phyloP scores from a whole-genome alignment of 495 filamentous ascomycete species.

The Haplographium delicatum region DNA sequence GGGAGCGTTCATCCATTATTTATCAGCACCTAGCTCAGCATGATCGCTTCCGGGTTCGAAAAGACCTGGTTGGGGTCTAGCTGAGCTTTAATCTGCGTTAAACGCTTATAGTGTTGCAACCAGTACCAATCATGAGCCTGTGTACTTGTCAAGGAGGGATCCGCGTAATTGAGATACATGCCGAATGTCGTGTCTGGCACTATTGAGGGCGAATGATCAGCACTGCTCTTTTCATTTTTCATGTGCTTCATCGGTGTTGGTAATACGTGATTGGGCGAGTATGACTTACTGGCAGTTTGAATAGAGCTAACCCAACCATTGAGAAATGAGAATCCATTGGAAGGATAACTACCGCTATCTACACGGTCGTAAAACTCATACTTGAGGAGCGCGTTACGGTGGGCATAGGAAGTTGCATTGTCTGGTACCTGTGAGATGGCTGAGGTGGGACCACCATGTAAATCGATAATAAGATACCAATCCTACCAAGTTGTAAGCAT shows the following conservation, averaged over 20 bases:
- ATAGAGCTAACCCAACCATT: slow-evolving; percentile 31
- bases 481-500: slow-evolving; percentile 40
- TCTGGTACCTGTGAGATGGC: slow-evolving; percentile 38
- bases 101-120: slow-evolving; percentile 38
- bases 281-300: slow-evolving; percentile 2
- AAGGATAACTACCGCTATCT: slow-evolving; percentile 34
- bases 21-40: too few species aligned
- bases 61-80: too few species aligned
- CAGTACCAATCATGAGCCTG: slow-evolving; percentile 46
- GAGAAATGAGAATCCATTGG: slow-evolving; percentile 40
- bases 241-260: too few species aligned
- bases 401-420: slow-evolving; percentile 49
- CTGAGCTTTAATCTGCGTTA: slow-evolving; percentile 52
- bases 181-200: slow-evolving; percentile 33
- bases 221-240: too few species aligned
- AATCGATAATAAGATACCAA: slow-evolving; percentile 42
- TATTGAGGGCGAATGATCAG: too few species aligned
- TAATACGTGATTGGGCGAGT: too few species aligned
- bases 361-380: slow-evolving; percentile 53
- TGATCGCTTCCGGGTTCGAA: too few species aligned
- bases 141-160: slow-evolving; percentile 44
- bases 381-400: slow-evolving; percentile 52
- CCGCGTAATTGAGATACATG: slow-evolving; percentile 70
- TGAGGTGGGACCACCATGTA: slow-evolving; percentile 41
- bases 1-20: too few species aligned